Conservation (phyloP, 768 basidiomycete genomes). For the Auriscalpium microsporum region DNA sequence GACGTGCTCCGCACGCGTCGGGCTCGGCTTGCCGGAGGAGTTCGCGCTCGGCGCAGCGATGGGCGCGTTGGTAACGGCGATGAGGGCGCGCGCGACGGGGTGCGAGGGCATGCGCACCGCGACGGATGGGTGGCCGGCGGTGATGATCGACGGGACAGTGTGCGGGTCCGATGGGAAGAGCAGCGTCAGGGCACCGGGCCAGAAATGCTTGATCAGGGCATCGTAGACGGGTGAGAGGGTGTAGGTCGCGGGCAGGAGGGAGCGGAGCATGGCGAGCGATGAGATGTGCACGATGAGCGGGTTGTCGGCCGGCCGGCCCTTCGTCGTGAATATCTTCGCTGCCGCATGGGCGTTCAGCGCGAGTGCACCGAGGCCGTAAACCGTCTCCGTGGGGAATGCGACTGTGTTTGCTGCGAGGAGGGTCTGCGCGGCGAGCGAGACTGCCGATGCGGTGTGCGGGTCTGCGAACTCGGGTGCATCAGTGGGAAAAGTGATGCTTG, state of each 20-base stretch:
- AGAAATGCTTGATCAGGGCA: constrained; percentile 73
- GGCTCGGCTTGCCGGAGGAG: constrained; percentile 88
- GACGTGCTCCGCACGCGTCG: constrained; percentile 85
- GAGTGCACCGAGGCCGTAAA: constrained; percentile 92
- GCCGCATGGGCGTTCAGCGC: constrained; percentile 62
- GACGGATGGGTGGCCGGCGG: constrained; percentile 71
- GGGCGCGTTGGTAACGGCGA: constrained; percentile 63
- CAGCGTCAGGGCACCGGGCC: constrained; percentile 92
- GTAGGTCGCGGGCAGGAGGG: constrained; percentile 64
- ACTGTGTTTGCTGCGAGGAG: constrained; percentile 51
- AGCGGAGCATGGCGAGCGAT: constrained; percentile 68
- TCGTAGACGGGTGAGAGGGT: constrained; percentile 56
- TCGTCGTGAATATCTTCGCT: constrained; percentile 72
- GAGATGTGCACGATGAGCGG: constrained; percentile 97
- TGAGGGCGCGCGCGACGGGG: constrained; percentile 84
- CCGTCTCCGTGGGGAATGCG: constrained; percentile 95
- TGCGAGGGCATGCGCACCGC: constrained; percentile 94
- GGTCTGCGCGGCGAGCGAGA: constrained; percentile 47
- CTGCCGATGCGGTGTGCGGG: constrained; percentile 40
- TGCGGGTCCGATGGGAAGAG: constrained; percentile 70
- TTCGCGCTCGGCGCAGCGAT: constrained; percentile 95
- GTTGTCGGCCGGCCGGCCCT: constrained; percentile 91
- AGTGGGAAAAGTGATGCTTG: constrained; percentile 48
- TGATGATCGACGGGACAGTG: constrained; percentile 65
- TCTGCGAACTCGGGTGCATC: constrained; percentile 43